Evolutionary conservation across 176 grass and related monocot genomes (phyloP).

Genomic region (Stipa capillata): DNA sequence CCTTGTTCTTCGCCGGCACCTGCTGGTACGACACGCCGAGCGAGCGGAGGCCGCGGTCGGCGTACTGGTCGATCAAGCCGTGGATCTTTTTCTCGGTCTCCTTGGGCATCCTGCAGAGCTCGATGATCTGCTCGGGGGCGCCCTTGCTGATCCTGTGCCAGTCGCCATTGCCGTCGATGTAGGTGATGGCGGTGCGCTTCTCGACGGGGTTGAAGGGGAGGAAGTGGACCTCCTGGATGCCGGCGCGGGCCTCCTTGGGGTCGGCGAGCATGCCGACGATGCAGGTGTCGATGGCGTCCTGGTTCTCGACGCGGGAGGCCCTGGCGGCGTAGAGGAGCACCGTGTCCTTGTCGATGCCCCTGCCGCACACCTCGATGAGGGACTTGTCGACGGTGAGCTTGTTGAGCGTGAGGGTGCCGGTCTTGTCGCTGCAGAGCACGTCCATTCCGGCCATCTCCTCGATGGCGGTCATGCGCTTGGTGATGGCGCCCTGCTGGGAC

Average conservation of each 20-base stretch:
- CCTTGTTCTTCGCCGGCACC: conserved; percentile 72
- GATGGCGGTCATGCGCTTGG: conserved; percentile 97
- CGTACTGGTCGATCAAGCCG: conserved; percentile 62
- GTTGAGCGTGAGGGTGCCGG: conserved; percentile 88
- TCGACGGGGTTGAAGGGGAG: conserved; percentile 89
- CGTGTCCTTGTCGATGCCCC: conserved; percentile 60
- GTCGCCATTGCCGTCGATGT: conserved; percentile 66
- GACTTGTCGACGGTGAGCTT: conserved; percentile 89
- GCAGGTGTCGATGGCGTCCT: conserved; percentile 87
- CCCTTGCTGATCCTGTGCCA: conserved; percentile 94
- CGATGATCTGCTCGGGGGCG: conserved; percentile 94
- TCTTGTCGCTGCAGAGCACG: conserved; percentile 97
- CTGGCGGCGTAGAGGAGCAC: conserved; percentile 76
- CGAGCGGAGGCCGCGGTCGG: conserved; percentile 78
- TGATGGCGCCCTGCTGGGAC: conserved; percentile 90
- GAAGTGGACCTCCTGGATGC: conserved; percentile 88
- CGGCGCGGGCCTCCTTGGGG: conserved; percentile 77
- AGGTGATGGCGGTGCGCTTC: conserved; percentile 93
- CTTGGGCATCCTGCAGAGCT: conserved; percentile 61
- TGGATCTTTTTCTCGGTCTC: conserved; percentile 70
- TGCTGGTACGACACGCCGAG: conserved; percentile 68
- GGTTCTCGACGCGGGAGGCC: conserved; percentile 87
- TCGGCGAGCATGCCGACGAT: conserved; percentile 86
- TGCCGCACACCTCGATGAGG: conserved; percentile 66
- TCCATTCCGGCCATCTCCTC: conserved; percentile 99